A percentile compares a stretch with the other conserved stretches of the same genome.
These are phyloP conservation scores for Metroxylon sagu DNA, from an alignment of 176 grass and related monocot genomes.

Conservation along the genomic window DNA sequence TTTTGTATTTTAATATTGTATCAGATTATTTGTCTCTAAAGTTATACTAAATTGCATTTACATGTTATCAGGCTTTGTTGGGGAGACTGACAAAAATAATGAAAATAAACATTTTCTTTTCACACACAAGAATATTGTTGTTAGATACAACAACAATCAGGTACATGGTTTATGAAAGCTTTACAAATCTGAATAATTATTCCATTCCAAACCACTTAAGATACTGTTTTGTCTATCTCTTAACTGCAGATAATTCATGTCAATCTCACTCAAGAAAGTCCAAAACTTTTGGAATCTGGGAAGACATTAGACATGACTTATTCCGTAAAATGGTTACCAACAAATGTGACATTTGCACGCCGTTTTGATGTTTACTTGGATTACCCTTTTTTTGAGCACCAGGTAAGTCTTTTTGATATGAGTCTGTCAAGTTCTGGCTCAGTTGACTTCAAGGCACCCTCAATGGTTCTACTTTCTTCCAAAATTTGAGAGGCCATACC, in stretches of 20 bases:
- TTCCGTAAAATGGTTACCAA: slow-evolving; percentile 78
- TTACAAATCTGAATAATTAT: not conserved
- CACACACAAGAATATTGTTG: slow-evolving; percentile 82
- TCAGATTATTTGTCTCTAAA: slow-evolving; percentile 4
- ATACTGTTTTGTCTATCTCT: slow-evolving; percentile 12
- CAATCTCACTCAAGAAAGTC: slow-evolving; percentile 88
- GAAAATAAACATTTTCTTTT: slow-evolving; percentile 79
- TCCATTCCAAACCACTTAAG: not conserved
- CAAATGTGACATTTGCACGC: slow-evolving; percentile 75
- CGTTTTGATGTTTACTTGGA: slow-evolving; percentile 99
- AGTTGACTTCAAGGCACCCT: too few species aligned
- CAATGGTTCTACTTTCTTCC: too few species aligned
- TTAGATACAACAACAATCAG: slow-evolving; percentile 80
- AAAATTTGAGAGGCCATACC: too few species aligned
- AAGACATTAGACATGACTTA: slow-evolving; percentile 94
- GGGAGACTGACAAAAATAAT: slow-evolving; percentile 72
- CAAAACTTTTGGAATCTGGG: slow-evolving; percentile 90
- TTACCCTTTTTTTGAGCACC: slow-evolving; percentile 95
- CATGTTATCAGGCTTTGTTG: slow-evolving; percentile 63
- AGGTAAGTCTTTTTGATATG: slow-evolving; percentile 37
- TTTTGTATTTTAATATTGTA: slow-evolving; percentile 15
- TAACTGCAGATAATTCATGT: slow-evolving; percentile 72
- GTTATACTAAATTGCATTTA: slow-evolving; percentile 15
- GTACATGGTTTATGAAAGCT: slow-evolving; percentile 25
- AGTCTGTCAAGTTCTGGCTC: too few species aligned